Conservation (phyloP, 1,284 basidiomycete genomes). For the Salmacisia buchloeana region DNA sequence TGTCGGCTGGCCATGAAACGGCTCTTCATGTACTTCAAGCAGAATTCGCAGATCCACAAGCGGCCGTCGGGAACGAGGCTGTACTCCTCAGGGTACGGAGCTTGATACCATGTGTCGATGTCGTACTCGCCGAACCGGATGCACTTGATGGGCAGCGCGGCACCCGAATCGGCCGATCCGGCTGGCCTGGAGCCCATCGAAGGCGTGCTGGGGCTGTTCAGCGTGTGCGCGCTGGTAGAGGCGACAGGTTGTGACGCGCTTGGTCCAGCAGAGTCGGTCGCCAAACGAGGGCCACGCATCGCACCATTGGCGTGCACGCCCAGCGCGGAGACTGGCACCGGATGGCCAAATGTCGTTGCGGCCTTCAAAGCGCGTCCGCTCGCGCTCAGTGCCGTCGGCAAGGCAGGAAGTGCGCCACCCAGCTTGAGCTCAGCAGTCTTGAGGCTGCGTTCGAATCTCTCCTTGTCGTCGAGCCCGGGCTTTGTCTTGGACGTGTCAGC, state of each 20-base stretch:
- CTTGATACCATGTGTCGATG: slow-evolving; percentile 97
- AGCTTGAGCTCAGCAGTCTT: slow-evolving; percentile 63
- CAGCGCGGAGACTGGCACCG: neutral
- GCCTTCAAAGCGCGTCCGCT: neutral
- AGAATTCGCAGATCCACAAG: slow-evolving; percentile 96
- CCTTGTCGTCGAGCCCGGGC: slow-evolving; percentile 65
- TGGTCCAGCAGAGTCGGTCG: slow-evolving; percentile 11
- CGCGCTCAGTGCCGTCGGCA: slow-evolving; percentile 20
- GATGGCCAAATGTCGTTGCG: neutral
- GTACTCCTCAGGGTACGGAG: slow-evolving; percentile 98
- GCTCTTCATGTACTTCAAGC: slow-evolving; percentile 97
- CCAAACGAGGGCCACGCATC: slow-evolving; percentile 2
- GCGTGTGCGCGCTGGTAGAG: slow-evolving; percentile 2
- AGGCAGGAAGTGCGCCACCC: slow-evolving; percentile 30
- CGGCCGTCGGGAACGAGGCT: slow-evolving; percentile 84
- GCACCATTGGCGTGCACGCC: neutral
- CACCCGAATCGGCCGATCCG: slow-evolving; percentile 33
- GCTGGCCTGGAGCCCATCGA: slow-evolving; percentile 16
- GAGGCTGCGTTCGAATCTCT: slow-evolving; percentile 69
- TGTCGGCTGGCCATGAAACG: slow-evolving; percentile 81
- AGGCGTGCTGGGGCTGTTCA: neutral
- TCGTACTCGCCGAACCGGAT: slow-evolving; percentile 92
- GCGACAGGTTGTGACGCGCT: neutral
- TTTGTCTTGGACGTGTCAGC: slow-evolving; percentile 70
- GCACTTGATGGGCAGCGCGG: slow-evolving; percentile 42